Evolutionary conservation across 495 filamentous ascomycete genomes (phyloP), one percentile per base, ranked within the genome.

Genomic region (Cenococcum geophilum): DNA sequence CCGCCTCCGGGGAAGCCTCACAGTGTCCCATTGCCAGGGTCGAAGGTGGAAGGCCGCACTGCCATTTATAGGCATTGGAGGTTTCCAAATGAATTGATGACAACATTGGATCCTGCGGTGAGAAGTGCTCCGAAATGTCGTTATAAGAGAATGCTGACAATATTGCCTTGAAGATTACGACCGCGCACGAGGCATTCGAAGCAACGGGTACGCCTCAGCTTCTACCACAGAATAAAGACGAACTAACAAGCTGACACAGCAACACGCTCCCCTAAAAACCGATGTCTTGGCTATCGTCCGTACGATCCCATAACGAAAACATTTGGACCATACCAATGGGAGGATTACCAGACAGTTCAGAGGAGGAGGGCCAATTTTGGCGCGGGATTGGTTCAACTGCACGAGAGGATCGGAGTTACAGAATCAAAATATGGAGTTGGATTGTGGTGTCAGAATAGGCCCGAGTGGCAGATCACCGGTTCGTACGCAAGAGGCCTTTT

Each of bases 401-500:
- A 95, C 73, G 78, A 87, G 65, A 80, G 83, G 61, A 77, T 82
- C 60, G 87, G 86, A 6, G 77, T 88, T 52, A 77, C 78, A 9
- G 81, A 80, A 35, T 74, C 76, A 51, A 88, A 92, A 75, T 89
- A 93, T 70, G 89, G 86, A 53, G 82, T 97, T 60, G 93, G 93
- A 35, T 76, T 98, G 18, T 98, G 93, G 93, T 90, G 89, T 59
- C 89, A 92, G 76, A 98, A 98, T 73, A 83, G 93, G 55, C 88
- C 92, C 5, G 93, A 98, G 74, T 98, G 93, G 93, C 93, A 98
- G 79, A 87, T 98, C 57, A 85, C 89, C 50, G 89, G 88, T 89
- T 75, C 62, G 80, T 61, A 8, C 14, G 9, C 23, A 12, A 52
- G 14, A 8, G n/a, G 5, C 37, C 40, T 16, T 45, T 11, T 11